Evolutionary conservation across 2,329 filamentous ascomycete genomes (phyloP), one percentile per base, ranked within the genome.

Genomic region (Aspergillus uvarum): DNA sequence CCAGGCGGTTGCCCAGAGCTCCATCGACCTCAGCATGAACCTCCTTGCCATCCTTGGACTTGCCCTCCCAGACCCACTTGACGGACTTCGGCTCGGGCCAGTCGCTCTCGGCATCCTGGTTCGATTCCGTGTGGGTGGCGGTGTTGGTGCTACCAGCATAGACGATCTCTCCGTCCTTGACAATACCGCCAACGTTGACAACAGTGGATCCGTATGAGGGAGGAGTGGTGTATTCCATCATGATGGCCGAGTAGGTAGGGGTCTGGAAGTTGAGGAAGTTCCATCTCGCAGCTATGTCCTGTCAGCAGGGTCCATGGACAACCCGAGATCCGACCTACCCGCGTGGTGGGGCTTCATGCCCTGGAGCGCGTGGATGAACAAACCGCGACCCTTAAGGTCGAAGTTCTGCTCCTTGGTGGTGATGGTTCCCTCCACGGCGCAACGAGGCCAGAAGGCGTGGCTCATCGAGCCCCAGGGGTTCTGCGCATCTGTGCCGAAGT

Each of bases 281-380:
- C 95, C 95, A 99, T 64, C 85, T 87, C 31, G 90, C 87, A 63
- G 94, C 87, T 86, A 65, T 47, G 11, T 24, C 29, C 38, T 35
- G 58, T 65, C 58, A 67, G 63, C 22, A 16, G 50, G 44, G 16
- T 44, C 10, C 6, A 42, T 19, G 21, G 7, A 38, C 57, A 21
- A 12, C 52, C 2, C 16, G 22, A 31, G 42, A 29, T 5, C n/a
- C 31, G 26, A 69, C 79, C 69, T 80, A 87, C 85, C 93, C 61
- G 92, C 90, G 75, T 99, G 96, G 77, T 99, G 95, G 47, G 95
- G 95, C 84, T 99, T 99, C 94, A 98, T 98, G 75, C 93, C 95
- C 80, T 98, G 95, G 54, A 98, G 81, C 47, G 92, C 93, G 76
- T 95, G 89, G 66, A 89, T 83, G 78, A 92, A 94, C 70, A 96